Base-by-base conservation (phyloP, 495 filamentous ascomycete species). In the Thermothielavioides terrestris region DNA sequence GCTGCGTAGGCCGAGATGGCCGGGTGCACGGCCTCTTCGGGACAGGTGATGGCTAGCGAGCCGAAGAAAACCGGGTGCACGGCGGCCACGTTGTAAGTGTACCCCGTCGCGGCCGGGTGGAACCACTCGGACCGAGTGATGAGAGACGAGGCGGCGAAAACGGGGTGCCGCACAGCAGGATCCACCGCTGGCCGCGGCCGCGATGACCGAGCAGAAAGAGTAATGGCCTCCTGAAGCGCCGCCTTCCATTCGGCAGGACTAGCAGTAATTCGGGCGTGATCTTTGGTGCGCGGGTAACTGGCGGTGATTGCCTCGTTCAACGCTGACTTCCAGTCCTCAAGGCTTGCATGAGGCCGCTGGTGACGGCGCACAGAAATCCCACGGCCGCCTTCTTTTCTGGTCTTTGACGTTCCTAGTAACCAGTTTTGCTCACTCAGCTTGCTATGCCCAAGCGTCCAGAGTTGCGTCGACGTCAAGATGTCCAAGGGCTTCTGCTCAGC, bases 31-130 rank as follows among this genome's bases (percentile, higher is more conserved):
- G 44, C 49, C 32, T 64, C 52, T 18, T 49, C 36, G 22, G 52
- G 52, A 43, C 50, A 58, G 27, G 55, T 64, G 27, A 61, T 56
- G 22, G 62, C 55, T 9, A 64, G 59, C 4, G 65, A 68, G 31
- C 63, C 65, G 30, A 68, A 69, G 57, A 69, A 69, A 3, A 61
- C 57, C 5, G 67, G 65, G 36, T 66, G 63, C 20, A 65, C 56
- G 27, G 40, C 41, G 31, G 59, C 55, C 3, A 50, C 53, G 36
- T 68, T 63, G 51, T 62, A 61, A 15, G 57, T 60, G 44, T 68
- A 62, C 39, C 66, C 64, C 9, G 58, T 63, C 0, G 64, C 58
- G 10, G 64, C 68, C 8, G 69, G 68, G 53, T 72, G 68, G 51
- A 61, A 54, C 37, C 43, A 61, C 54, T 64, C 61, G 3, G 64